These are phyloP conservation scores for Thermothielavioides terrestris DNA, from an alignment of 495 filamentous ascomycete species.

Conservation along the genomic window DNA sequence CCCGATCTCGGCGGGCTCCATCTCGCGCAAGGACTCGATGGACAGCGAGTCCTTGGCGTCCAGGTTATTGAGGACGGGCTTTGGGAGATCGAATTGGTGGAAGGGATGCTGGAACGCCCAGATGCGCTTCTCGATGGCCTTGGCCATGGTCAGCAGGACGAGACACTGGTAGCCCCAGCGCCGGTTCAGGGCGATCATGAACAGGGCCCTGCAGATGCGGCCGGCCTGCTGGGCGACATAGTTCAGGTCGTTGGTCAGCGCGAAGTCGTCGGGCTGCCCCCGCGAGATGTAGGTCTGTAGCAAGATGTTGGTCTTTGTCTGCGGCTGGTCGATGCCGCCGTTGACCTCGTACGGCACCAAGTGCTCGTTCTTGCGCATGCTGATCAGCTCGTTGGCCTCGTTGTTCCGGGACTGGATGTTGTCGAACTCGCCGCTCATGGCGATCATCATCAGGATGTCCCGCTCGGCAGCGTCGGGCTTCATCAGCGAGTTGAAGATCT, in stretches of 20 bases:
- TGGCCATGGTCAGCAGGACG: conserved; percentile 79
- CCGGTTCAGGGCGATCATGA: conserved; percentile 93
- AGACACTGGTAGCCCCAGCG: conserved; percentile 92
- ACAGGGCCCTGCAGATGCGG: conserved; percentile 86
- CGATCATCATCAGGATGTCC: conserved; percentile 89
- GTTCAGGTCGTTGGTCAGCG: conserved; percentile 77
- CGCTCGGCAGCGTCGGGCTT: conserved; percentile 68
- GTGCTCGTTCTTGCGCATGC: conserved; percentile 50
- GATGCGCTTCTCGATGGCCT: conserved; percentile 89
- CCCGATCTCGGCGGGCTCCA: conserved; percentile 87
- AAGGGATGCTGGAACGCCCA: conserved; percentile 95
- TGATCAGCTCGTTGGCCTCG: conserved; percentile 68
- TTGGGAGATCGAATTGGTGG: conserved; percentile 86
- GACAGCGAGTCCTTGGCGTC: conserved; percentile 66
- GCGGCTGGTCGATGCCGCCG: conserved; percentile 65
- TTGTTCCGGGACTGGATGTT: conserved; percentile 88
- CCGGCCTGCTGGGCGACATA: conserved; percentile 95
- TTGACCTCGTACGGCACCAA: conserved; percentile 63
- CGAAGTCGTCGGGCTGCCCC: conserved; percentile 82
- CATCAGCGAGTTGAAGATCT: conserved; percentile 95
- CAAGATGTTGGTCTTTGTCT: conserved; percentile 91
- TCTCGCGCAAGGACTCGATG: conserved; percentile 77
- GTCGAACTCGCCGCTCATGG: conserved; percentile 92
- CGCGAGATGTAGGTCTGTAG: conserved; percentile 93
- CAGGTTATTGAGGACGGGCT: conserved; percentile 70